Percentiles rank a stretch among this genome's conserved stretches.
Evolutionary conservation across 1,284 basidiomycete species (phyloP).

Genomic region (Rhodofomes roseus): DNA sequence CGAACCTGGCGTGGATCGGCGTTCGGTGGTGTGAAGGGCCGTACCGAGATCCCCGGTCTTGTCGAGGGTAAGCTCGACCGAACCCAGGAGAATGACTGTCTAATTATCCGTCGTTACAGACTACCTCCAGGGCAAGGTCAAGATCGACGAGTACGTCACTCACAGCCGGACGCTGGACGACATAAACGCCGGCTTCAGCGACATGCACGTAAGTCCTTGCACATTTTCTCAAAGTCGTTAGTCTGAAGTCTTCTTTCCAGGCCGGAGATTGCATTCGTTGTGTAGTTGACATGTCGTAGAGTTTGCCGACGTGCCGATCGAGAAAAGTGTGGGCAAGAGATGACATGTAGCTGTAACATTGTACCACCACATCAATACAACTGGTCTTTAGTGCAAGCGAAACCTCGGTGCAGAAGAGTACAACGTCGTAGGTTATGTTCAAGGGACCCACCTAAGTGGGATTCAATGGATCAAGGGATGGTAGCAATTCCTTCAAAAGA

Average conservation of each 20-base stretch:
- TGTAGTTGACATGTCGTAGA: not conserved
- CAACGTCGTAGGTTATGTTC: too few relatives aligned
- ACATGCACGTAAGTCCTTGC: constrained; percentile 81
- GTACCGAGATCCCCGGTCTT: constrained; percentile 89
- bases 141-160: constrained; percentile 90
- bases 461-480: too few relatives aligned
- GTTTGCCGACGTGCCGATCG: too few relatives aligned
- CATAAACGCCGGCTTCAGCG: constrained; percentile 88
- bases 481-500: too few relatives aligned
- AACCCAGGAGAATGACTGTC: not conserved
- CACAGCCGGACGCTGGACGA: constrained; percentile 73
- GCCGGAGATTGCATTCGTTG: constrained; percentile 79
- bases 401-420: too few relatives aligned
- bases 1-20: constrained; percentile 95
- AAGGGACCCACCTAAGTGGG: too few relatives aligned
- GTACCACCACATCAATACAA: not conserved
- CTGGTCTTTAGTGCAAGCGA: not conserved
- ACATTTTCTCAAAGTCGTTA: not conserved
- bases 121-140: constrained; percentile 70
- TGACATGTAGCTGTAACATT: not conserved
- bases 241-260: constrained; percentile 34
- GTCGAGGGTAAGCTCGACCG: constrained; percentile 60
- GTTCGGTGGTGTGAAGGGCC: constrained; percentile 97
- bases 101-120: constrained; percentile 37
- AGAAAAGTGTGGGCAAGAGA: not conserved